phyloP scores from a whole-genome alignment of 1,139 yeast genomes.

The Saccharomycopsis phalli region DNA sequence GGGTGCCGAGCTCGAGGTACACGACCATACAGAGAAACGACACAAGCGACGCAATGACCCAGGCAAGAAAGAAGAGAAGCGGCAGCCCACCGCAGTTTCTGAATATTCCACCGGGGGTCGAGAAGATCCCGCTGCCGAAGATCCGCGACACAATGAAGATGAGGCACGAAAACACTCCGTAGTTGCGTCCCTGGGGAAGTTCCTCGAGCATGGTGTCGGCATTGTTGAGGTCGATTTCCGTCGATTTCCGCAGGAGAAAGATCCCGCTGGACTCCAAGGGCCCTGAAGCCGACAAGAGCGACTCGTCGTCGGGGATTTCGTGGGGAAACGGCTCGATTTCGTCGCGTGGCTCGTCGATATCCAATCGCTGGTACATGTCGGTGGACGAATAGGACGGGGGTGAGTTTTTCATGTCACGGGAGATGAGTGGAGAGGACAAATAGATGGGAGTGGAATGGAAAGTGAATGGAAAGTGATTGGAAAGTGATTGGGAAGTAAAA shows the following conservation, averaged over 20 bases:
- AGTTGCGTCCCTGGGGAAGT: slow-evolving; percentile 66
- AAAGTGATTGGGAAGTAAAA: too few relatives aligned
- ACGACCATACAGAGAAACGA: slow-evolving; percentile 61
- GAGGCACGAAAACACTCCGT: slow-evolving; percentile 59
- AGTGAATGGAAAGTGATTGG: too few relatives aligned
- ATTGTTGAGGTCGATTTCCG: slow-evolving; percentile 14
- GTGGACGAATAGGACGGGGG: neutral
- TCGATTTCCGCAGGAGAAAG: slow-evolving; percentile 6
- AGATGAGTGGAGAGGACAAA: too few relatives aligned
- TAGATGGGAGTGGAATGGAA: too few relatives aligned
- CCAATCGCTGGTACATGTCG: neutral
- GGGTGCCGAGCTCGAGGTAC: slow-evolving; percentile 59
- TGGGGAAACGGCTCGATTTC: too few relatives aligned
- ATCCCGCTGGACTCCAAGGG: slow-evolving; percentile 17
- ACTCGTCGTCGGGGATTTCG: slow-evolving; percentile 2
- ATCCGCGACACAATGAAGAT: slow-evolving; percentile 58
- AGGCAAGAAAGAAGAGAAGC: slow-evolving; percentile 46
- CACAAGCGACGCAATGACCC: slow-evolving; percentile 52
- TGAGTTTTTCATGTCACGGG: neutral
- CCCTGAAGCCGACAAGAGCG: slow-evolving; percentile 4
- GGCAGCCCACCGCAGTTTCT: slow-evolving; percentile 63
- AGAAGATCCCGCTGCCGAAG: slow-evolving; percentile 72
- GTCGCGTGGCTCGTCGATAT: too few relatives aligned
- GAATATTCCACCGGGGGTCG: slow-evolving; percentile 59
- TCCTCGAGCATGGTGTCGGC: slow-evolving; percentile 30